Evolutionary conservation across 768 basidiomycete genomes (phyloP).

Genomic region (Tylopilus felleus): DNA sequence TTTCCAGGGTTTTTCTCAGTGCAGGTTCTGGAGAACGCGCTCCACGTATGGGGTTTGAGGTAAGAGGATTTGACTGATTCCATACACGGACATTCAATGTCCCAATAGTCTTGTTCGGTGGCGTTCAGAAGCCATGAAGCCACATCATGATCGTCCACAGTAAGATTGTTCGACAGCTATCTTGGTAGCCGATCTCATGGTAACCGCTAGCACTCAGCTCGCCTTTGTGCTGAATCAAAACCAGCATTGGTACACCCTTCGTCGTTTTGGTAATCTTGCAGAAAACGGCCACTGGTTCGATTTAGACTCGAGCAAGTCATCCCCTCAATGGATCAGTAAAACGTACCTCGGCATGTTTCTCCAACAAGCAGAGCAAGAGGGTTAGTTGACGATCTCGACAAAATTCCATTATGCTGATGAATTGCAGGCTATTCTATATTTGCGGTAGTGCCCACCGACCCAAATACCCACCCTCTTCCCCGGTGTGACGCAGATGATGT

Average conservation of each 20-base stretch:
- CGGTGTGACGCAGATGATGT: conserved; percentile 71
- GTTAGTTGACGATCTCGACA: conserved; percentile 36
- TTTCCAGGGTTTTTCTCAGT: conserved; percentile 83
- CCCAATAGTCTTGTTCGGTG: conserved; percentile 63
- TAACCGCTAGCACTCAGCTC: conserved; percentile 58
- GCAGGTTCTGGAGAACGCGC: conserved; percentile 81
- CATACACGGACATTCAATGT: conserved; percentile 4
- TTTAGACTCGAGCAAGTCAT: conserved; percentile 67
- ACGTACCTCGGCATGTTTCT: conserved; percentile 83
- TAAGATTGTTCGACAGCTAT: conserved; percentile 33
- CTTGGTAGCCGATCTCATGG: conserved; percentile 7
- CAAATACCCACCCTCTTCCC: conserved; percentile 49
- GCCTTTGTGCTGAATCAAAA: conserved; percentile 85
- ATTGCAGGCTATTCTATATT: conserved; percentile 78
- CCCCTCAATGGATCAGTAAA: conserved; percentile 81
- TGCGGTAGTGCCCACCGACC: conserved; percentile 64
- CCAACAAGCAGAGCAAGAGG: conserved; percentile 83
- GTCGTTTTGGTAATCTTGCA: conserved; percentile 65
- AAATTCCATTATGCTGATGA: conserved; percentile 5
- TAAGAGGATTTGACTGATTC: conserved; percentile 31
- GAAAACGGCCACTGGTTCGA: conserved; percentile 80
- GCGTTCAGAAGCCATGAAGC: conserved; percentile 79
- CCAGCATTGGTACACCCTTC: conserved; percentile 88
- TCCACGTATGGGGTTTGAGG: conserved; percentile 83
- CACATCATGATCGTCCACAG: conserved; percentile 76